These are phyloP conservation scores for Aspergillus sclerotiicarbonarius DNA, from an alignment of 495 filamentous ascomycete species.

Conservation along the genomic window DNA sequence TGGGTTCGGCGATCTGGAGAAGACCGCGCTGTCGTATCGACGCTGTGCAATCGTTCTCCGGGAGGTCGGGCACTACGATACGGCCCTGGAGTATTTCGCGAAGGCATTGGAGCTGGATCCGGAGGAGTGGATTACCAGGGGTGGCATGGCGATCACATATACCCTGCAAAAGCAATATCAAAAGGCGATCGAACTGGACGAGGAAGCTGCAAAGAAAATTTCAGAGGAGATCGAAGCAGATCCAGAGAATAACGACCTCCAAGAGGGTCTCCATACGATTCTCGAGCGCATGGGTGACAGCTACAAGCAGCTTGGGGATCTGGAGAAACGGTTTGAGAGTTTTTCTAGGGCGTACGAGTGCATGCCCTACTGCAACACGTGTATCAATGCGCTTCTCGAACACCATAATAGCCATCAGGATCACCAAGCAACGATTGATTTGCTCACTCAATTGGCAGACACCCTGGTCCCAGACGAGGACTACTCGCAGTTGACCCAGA, in stretches of 20 bases:
- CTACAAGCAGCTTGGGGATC: conserved; percentile 3
- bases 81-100: neutral
- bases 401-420: neutral
- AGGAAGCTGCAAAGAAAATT: neutral
- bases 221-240: neutral
- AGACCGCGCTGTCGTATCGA: conserved; percentile 4
- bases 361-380: conserved; percentile 2
- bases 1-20: conserved; percentile 6
- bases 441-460: conserved; percentile 2
- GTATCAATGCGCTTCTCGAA: conserved; percentile 5
- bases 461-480: conserved; percentile 8
- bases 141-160: conserved; percentile 8
- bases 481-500: conserved; percentile 1
- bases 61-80: neutral
- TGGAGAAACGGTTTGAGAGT: neutral
- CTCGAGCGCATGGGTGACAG: conserved; percentile 2
- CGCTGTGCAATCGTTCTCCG: conserved; percentile 10
- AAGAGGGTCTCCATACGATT: neutral
- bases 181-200: conserved; percentile 8
- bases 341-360: neutral
- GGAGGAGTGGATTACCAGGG: neutral
- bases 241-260: neutral
- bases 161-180: neutral
- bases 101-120: conserved; percentile 9
- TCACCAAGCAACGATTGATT: conserved; percentile 3